A percentile compares a stretch with the other conserved stretches of the same genome.
Conservation (phyloP, 345 rosid species). For the Eucalyptus victrix region DNA sequence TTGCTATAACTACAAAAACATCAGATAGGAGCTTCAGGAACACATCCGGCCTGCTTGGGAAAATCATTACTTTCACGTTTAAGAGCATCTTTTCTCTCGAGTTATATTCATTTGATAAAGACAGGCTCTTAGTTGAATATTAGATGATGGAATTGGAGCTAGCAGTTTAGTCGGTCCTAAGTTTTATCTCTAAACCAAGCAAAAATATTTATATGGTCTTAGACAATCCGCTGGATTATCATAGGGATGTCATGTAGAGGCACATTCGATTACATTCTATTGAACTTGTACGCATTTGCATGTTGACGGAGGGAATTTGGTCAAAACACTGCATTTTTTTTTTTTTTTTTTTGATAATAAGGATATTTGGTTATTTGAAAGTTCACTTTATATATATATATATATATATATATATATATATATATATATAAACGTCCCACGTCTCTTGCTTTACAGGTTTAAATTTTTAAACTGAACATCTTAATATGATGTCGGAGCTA, state of each 20-base stretch:
- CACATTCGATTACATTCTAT: neutral
- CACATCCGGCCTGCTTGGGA: neutral
- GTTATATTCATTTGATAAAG: neutral
- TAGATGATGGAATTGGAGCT: neutral
- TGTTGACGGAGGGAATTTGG: neutral
- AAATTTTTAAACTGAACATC: neutral
- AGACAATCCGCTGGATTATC: neutral
- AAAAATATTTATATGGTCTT: neutral
- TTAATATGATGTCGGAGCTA: fast-evolving
- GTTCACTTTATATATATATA: neutral
- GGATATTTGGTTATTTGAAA: neutral
- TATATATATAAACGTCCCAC: fast-evolving
- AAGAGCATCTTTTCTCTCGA: neutral
- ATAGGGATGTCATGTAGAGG: neutral
- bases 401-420: too few relatives aligned
- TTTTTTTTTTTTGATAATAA: neutral
- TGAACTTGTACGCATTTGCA: neutral
- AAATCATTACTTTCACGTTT: neutral
- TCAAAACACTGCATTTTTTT: neutral
- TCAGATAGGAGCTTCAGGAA: neutral
- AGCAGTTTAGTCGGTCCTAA: neutral
- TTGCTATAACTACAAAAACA: neutral
- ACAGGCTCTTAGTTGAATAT: neutral
- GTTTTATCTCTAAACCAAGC: neutral
- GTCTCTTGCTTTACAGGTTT: neutral